Percentiles rank a stretch among this genome's conserved stretches.
These are phyloP conservation scores for barley (Hordeum vulgare) DNA, from an alignment of 176 grass and related monocot genomes.

Conservation along the genomic window MorexV3_pseudomolecules_assembly NC_058518.1:372305329-372305828, in stretches of 20 bases:
- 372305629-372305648: not conserved
- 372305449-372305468: constrained; percentile 95
- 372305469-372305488: constrained; percentile 96
- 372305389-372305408: not conserved
- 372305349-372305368: not conserved
- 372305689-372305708: not conserved
- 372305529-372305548: constrained; percentile 95
- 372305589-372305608: not conserved
- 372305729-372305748: not conserved
- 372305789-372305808: not conserved
- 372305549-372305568: not conserved
- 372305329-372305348: not conserved
- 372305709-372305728: not conserved
- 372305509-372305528: constrained; percentile 99
- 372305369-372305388: not conserved
- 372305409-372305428: constrained; percentile 52
- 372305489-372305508: constrained; percentile 88
- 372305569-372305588: constrained; percentile 11
- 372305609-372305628: constrained; percentile 11
- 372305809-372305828: not conserved
- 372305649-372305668: constrained; percentile 12
- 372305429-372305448: constrained; percentile 90
- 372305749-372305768: not conserved
- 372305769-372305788: not conserved
- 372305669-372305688: not conserved